These are phyloP conservation scores for Setomelanomma holmii DNA, from an alignment of 2,329 filamentous ascomycete genomes.

Conservation along the genomic window DNA sequence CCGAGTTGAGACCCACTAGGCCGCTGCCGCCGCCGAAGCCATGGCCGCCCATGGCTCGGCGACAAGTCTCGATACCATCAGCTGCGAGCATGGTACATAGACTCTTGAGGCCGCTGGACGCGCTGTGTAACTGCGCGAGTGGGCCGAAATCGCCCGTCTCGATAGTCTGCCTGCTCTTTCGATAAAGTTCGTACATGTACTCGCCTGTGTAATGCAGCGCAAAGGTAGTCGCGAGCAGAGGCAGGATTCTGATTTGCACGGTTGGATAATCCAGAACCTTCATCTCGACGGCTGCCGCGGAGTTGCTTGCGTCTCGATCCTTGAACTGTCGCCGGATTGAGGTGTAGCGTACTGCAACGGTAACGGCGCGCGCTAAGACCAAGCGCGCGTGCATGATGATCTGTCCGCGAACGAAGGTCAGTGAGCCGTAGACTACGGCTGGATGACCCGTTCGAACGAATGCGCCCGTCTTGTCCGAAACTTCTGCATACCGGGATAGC, in stretches of 20 bases:
- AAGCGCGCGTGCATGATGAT: conserved; percentile 61
- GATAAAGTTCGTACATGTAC: conserved; percentile 60
- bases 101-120: conserved; percentile 62
- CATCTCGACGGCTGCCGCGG: conserved; percentile 45
- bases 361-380: conserved; percentile 61
- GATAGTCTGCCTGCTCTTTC: conserved; percentile 54
- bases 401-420: conserved; percentile 57
- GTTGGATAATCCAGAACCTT: conserved; percentile 62
- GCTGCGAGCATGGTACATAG: conserved; percentile 61
- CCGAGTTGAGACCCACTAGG: conserved; percentile 59
- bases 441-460: conserved; percentile 58
- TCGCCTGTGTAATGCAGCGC: conserved; percentile 57
- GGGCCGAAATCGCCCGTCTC: conserved; percentile 59
- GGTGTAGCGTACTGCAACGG: conserved; percentile 60
- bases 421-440: conserved; percentile 58
- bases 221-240: conserved; percentile 61
- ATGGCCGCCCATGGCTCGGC: conserved; percentile 62
- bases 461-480: conserved; percentile 55
- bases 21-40: conserved; percentile 62
- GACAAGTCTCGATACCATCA: conserved; percentile 62
- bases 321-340: conserved; percentile 58
- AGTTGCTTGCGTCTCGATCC: conserved; percentile 55
- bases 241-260: conserved; percentile 61
- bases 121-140: conserved; percentile 60
- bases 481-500: conserved; percentile 57